Evolutionary conservation across 2,329 filamentous ascomycete species (phyloP), one percentile per base, ranked within the genome.

Genomic region (Hyphodiscus sp.): DNA sequence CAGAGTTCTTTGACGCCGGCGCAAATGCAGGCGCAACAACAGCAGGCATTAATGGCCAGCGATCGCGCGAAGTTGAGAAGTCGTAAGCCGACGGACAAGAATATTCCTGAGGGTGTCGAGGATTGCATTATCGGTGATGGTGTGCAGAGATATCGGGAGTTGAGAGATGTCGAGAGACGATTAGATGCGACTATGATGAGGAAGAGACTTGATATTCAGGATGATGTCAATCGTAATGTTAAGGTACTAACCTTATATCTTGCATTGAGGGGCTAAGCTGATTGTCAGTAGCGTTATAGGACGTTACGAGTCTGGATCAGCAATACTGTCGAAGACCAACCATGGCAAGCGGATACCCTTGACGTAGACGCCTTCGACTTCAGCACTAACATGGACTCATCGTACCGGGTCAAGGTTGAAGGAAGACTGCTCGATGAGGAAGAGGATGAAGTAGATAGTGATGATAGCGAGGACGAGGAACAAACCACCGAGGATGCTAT

Each of bases 151-250:
- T 99, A 99, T 74, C 85, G 84, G 66, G 83, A 87, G 54, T 73
- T 99, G 67, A 83, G 90, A 67, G 91, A 95, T 61, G 76, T 95
- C 54, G 94, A 99, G 77, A 85, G 89, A 66, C 82, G 85, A 51
- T 76, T 99, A 52, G 94, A 99, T 74, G 89, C 92, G 42, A 88
- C 89, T 18, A 95, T 96, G 79, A 91, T 94, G 70, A 85, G 92
- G 67, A 99, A 99, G 76, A 81, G 91, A 57, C 74, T 99, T 57
- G 94, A 99, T 68, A 86, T 96, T 58, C 82, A 89, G 58, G 92
- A 97, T 68, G 85, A 83, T 44, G 81, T 89, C 51, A 87, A 82
- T 68, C 82, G 86, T 59, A 86, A 85, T 57, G 77, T 83, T 56
- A 94, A 89, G 78, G 81, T 68, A 49, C 69, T 61, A 20, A 18